Base-by-base conservation (phyloP, 2,329 filamentous ascomycete genomes). In the Calycina herbarum region DNA sequence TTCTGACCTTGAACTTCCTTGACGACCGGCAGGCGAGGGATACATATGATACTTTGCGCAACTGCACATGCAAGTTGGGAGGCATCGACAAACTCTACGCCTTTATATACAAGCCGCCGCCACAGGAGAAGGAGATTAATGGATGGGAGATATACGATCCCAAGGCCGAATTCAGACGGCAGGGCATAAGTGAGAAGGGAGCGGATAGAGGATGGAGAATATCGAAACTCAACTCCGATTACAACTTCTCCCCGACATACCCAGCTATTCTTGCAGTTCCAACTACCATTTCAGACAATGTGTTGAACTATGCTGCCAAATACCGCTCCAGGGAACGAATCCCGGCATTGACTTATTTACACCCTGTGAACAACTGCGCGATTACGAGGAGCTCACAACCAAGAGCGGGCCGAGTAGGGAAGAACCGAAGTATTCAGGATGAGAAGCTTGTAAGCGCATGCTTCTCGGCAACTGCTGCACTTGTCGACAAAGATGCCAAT, bases 361-460 rank as follows among this genome's bases (percentile, higher is more conserved):
- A 99, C 77, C 92, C 93, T 0, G 84, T 97, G 73, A 99, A 98
- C 77, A 97, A 96, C 76, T 98, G 95, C 78, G 95, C 94, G 29
- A 97, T 99, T 69, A 97, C 94, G 1, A 86, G 95, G 75, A 96
- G 93, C 75, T 96, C 94, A 3, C 95, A 99, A 76, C 95, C 95
- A 0, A 82, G 94, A 65, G 91, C 94, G 1, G 95, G 95, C 15
- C 86, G 98, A 29, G 87, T 91, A 59, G 88, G 91, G 68, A 51
- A 51, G 45, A 95, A 96, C 74, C 88, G 94, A 56, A 98, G 94
- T 74, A 92, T 96, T 38, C 95, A 99, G 77, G 95, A 99, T 75
- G 95, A 99, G 79, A 93, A 93, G 73, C 86, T 99, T 4, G 89
- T 99, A 24, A 90, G 92, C 27, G 93, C 95, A 4, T 98, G 96